These are phyloP conservation scores for Sporothrix dimorphospora DNA, from an alignment of 2,329 filamentous ascomycete genomes.

Conservation along the genomic window DNA sequence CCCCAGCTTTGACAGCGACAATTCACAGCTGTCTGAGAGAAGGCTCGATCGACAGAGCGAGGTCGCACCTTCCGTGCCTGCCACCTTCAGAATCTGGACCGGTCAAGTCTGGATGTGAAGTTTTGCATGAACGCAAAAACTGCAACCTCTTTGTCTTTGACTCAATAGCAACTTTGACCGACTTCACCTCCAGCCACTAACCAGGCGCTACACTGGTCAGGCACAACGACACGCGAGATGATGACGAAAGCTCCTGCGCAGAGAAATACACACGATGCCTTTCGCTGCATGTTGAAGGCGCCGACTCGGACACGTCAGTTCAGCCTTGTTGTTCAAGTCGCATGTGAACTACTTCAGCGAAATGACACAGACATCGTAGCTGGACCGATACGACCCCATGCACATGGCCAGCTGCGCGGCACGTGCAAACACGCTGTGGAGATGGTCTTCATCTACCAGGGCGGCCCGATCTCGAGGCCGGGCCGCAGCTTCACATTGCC, in stretches of 20 bases:
- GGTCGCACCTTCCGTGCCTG: neutral
- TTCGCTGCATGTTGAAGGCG: neutral
- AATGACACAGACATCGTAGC: no score
- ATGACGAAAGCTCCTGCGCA: neutral
- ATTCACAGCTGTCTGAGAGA: neutral
- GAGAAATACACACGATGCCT: neutral
- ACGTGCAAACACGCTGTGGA: constrained; percentile 5
- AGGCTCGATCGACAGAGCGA: neutral
- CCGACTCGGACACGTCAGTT: neutral
- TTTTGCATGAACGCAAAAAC: neutral
- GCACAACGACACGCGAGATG: neutral
- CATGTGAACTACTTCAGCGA: neutral
- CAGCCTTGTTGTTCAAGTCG: neutral
- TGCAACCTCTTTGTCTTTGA: neutral
- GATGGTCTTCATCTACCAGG: neutral
- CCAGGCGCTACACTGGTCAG: neutral
- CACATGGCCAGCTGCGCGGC: neutral
- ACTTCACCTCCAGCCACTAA: neutral
- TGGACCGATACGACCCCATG: neutral
- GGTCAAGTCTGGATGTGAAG: neutral
- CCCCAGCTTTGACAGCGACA: neutral
- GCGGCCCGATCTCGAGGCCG: constrained; percentile 19
- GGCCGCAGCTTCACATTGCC: neutral
- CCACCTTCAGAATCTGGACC: neutral
- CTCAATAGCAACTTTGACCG: neutral